phyloP scores from a whole-genome alignment of 225 moss, liverwort and hornwort genomes.

The Polytrichum formosum region DNA sequence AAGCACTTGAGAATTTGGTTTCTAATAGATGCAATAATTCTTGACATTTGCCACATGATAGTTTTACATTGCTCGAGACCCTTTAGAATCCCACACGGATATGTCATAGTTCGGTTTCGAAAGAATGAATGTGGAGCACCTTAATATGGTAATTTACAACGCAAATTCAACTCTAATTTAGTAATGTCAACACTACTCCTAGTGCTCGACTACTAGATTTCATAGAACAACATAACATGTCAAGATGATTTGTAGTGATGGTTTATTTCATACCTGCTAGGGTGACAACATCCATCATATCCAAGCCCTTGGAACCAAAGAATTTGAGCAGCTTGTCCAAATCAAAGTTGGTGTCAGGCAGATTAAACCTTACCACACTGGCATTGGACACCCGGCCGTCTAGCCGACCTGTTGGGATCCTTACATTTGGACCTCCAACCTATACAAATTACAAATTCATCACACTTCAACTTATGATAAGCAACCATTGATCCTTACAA shows the following conservation, averaged over 20 bases:
- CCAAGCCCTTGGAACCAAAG: conserved; percentile 32
- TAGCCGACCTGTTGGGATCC: conserved; percentile 11
- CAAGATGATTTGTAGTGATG: not conserved
- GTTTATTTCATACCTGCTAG: conserved; percentile 30
- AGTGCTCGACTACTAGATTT: too few species aligned
- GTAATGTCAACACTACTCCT: too few species aligned
- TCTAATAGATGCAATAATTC: not conserved
- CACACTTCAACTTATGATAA: too few species aligned
- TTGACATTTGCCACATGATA: too few species aligned
- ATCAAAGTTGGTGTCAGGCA: conserved; percentile 30
- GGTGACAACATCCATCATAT: conserved; percentile 39
- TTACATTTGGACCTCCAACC: conserved; percentile 19
- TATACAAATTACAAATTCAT: not conserved
- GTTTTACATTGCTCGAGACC: too few species aligned
- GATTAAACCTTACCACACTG: conserved; percentile 14
- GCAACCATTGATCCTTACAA: too few species aligned
- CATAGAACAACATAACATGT: too few species aligned
- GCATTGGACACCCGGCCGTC: conserved; percentile 16
- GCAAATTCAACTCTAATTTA: too few species aligned
- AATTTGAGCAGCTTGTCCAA: conserved; percentile 27
- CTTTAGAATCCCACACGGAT: not conserved
- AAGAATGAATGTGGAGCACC: too few species aligned
- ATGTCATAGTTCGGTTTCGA: too few species aligned
- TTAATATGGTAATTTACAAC: too few species aligned
- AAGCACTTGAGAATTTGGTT: not conserved